Evolutionary conservation across 225 moss, liverwort and hornwort genomes (phyloP), one percentile per base, ranked within the genome.

Genomic region (Pseudoscleropodium purum): DNA sequence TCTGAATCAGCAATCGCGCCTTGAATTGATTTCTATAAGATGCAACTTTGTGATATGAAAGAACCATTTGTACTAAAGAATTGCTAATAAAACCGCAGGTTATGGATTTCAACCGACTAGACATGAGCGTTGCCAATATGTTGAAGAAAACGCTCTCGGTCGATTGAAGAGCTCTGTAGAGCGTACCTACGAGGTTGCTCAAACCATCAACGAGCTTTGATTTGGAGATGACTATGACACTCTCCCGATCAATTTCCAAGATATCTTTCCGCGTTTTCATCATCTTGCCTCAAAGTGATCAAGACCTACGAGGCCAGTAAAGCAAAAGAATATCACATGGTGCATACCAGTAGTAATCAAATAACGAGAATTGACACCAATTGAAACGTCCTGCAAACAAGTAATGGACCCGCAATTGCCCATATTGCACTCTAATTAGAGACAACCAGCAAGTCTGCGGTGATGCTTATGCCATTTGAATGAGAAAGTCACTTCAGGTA

Each of bases 171-270:
- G 65, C 52, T 82, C 67, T n/a, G 83, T 56, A 75, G 64, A 77
- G 30, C 86, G 54, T 83, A 95, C 95, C 93, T 93, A 94, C 15
- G 52, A 93, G 90, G 83, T 93, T 92, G 82, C 65, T 82, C 94
- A 95, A 89, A 33, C 94, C 92, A 82, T 94, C 92, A 49, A 93
- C 90, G 41, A 95, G 92, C 90, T 95, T 95, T 57, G 91, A 70
- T 81, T 95, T 95, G 61, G 93, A 63, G 90, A 90, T 92, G 56
- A 81, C 31, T 39, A 95, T 94, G 31, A 94, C 95, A 89, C 89
- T 93, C 93, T 95, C 94, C 83, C 94, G 93, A 65, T 95, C 94
- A 34, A 94, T 92, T 43, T 93, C 91, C 91, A 95, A 86, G 69
- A 94, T 89, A 83, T 94, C 94, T 91, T 90, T 92, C 91, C 87